Evolutionary conservation across 768 basidiomycete genomes (phyloP).

Genomic region (Lentinula sp.): DNA sequence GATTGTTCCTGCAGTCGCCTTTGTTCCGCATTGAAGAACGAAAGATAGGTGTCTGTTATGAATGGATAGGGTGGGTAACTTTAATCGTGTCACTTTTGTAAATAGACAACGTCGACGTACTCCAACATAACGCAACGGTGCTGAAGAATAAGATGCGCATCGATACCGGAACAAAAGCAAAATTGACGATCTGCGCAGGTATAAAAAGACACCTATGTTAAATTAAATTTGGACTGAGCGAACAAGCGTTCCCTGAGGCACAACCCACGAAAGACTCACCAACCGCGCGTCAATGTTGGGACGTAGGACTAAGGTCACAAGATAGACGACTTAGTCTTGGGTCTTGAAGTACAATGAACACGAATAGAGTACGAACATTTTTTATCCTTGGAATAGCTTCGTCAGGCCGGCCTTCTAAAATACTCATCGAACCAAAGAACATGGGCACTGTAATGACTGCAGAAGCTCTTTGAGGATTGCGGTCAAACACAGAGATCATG

Average conservation of each 20-base stretch:
- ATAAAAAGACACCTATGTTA: slow-evolving; percentile 37
- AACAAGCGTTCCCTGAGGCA: not conserved
- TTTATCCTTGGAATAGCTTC: slow-evolving; percentile 29
- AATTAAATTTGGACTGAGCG: not conserved
- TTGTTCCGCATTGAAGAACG: not conserved
- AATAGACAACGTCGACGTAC: slow-evolving; percentile 38
- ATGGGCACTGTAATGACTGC: slow-evolving; percentile 41
- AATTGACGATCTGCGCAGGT: slow-evolving; percentile 45
- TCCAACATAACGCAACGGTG: slow-evolving; percentile 43
- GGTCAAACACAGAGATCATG: slow-evolving; percentile 8
- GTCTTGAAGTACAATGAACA: not conserved
- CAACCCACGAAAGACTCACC: slow-evolving; percentile 24
- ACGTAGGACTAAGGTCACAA: slow-evolving; percentile 28
- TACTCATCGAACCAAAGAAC: slow-evolving; percentile 66
- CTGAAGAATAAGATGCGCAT: slow-evolving; percentile 54
- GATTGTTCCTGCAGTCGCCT: not conserved
- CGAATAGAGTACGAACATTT: slow-evolving; percentile 16
- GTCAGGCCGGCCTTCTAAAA: slow-evolving; percentile 67
- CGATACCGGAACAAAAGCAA: slow-evolving; percentile 4
- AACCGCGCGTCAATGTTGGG: slow-evolving; percentile 45
- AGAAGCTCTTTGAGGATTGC: not conserved
- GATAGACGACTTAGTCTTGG: not conserved
- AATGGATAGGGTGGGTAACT: not conserved
- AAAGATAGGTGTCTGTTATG: not conserved
- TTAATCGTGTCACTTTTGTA: not conserved